Percentiles rank a stretch among this genome's conserved stretches.
These are phyloP conservation scores for Evansstolkia leycettana DNA, from an alignment of 495 filamentous ascomycete species.

Conservation along the genomic window DNA sequence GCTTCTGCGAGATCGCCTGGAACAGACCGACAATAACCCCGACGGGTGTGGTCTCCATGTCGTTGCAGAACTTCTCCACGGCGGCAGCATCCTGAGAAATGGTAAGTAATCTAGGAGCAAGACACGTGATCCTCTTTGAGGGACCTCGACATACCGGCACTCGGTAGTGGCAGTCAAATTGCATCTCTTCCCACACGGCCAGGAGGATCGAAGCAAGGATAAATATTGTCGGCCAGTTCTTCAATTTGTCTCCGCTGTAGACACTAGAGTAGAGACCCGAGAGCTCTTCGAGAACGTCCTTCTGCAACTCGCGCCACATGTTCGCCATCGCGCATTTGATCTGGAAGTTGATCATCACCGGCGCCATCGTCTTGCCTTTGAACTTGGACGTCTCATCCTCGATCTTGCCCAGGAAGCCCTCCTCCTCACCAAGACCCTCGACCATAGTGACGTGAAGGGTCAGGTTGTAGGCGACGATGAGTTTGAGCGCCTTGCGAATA, in stretches of 20 bases:
- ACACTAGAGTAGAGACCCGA: slow-evolving; percentile 83
- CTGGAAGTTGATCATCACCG: slow-evolving; percentile 98
- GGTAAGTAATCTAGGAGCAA: slow-evolving; percentile 1
- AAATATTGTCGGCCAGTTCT: slow-evolving; percentile 97
- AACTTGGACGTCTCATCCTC: slow-evolving; percentile 66
- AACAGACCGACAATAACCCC: slow-evolving; percentile 91
- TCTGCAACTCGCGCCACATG: slow-evolving; percentile 92
- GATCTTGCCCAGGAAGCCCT: slow-evolving; percentile 66
- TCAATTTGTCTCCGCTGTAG: slow-evolving; percentile 84
- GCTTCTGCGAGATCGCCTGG: slow-evolving; percentile 89
- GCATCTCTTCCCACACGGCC: slow-evolving; percentile 93
- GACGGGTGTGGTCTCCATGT: slow-evolving; percentile 90
- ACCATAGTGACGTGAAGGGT: slow-evolving; percentile 87
- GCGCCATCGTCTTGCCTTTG: slow-evolving; percentile 75
- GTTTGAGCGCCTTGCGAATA: slow-evolving; percentile 81
- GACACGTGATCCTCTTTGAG: background rate
- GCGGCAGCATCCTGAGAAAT: slow-evolving; percentile 48
- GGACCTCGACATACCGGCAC: too few species aligned
- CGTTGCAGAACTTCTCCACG: slow-evolving; percentile 82
- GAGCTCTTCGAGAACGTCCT: slow-evolving; percentile 86
- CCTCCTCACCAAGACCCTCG: slow-evolving; percentile 72
- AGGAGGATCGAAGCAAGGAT: slow-evolving; percentile 82
- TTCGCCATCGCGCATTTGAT: slow-evolving; percentile 89
- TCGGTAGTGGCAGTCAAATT: slow-evolving; percentile 91
- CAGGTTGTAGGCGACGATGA: slow-evolving; percentile 85